phyloP scores from a whole-genome alignment of 2,329 filamentous ascomycete genomes.

The Venturia carpophila region DNA sequence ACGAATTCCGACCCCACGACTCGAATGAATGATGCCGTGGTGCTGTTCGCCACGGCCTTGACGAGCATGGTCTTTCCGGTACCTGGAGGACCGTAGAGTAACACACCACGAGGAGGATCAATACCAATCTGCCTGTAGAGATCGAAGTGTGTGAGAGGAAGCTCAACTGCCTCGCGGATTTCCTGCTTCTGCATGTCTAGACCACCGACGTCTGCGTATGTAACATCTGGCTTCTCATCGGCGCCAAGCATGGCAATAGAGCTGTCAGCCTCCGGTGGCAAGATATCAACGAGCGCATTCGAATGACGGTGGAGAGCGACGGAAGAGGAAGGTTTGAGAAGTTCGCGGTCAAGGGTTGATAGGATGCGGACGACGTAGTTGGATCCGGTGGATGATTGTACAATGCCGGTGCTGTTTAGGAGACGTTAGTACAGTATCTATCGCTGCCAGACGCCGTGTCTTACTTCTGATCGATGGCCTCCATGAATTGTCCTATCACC shows the following conservation, averaged over 20 bases:
- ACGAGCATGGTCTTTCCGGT: slow-evolving; percentile 97
- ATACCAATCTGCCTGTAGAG: slow-evolving; percentile 99
- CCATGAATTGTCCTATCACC: slow-evolving; percentile 99
- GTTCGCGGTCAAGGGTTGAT: slow-evolving; percentile 94
- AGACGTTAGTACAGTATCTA: slow-evolving; percentile 19
- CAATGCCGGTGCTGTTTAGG: slow-evolving; percentile 74
- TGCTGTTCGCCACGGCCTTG: slow-evolving; percentile 97
- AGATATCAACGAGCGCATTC: slow-evolving; percentile 95
- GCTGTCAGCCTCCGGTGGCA: slow-evolving; percentile 97
- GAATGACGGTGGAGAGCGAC: slow-evolving; percentile 97
- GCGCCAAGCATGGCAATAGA: slow-evolving; percentile 96
- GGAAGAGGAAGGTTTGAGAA: slow-evolving; percentile 94
- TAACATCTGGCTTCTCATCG: slow-evolving; percentile 97
- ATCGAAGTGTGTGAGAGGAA: slow-evolving; percentile 95
- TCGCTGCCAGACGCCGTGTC: slow-evolving; percentile 23
- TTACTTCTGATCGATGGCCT: slow-evolving; percentile 98
- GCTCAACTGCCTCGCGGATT: slow-evolving; percentile 93
- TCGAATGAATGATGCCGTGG: slow-evolving; percentile 95
- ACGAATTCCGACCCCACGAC: slow-evolving; percentile 98
- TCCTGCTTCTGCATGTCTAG: slow-evolving; percentile 99
- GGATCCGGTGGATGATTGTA: slow-evolving; percentile 94
- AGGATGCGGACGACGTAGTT: slow-evolving; percentile 99
- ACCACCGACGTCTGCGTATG: slow-evolving; percentile 94
- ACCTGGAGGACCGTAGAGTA: slow-evolving; percentile 91
- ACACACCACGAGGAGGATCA: slow-evolving; percentile 89